phyloP scores from a whole-genome alignment of 2,329 filamentous ascomycete genomes.

The Stylonectria norvegica region DNA sequence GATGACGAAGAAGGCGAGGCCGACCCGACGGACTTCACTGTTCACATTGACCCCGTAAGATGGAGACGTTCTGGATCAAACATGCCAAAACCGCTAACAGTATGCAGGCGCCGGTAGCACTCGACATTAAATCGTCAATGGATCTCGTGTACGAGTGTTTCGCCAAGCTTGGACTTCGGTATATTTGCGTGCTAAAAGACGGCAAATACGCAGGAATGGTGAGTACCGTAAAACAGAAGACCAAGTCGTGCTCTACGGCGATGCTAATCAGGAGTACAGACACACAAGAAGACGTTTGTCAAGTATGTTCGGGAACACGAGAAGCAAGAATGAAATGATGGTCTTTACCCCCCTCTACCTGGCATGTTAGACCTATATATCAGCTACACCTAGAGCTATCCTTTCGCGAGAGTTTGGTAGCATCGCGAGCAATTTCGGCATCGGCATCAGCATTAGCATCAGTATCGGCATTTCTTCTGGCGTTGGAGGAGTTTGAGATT shows the following conservation, averaged over 20 bases:
- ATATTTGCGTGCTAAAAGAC: conserved; percentile 83
- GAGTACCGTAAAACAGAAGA: conserved; percentile 42
- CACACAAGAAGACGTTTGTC: conserved; percentile 95
- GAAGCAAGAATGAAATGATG: conserved; percentile 43
- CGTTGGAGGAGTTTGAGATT: too few species aligned
- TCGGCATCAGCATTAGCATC: too few species aligned
- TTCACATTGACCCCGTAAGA: conserved; percentile 80
- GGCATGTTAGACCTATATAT: too few species aligned
- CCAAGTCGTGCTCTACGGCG: neutral
- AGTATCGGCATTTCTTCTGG: too few species aligned
- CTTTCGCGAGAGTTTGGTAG: too few species aligned
- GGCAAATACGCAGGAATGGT: conserved; percentile 88
- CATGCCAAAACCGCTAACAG: conserved; percentile 11
- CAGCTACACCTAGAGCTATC: too few species aligned
- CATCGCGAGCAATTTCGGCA: too few species aligned
- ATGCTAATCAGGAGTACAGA: conserved; percentile 41
- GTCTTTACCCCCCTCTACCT: too few species aligned
- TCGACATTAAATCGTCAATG: conserved; percentile 88
- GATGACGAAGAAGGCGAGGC: conserved; percentile 59
- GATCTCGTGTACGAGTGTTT: conserved; percentile 97
- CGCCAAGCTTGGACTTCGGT: conserved; percentile 86
- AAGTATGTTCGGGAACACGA: conserved; percentile 87
- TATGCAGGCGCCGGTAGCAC: conserved; percentile 70
- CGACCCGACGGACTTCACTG: conserved; percentile 81
- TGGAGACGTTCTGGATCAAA: conserved; percentile 29